These are phyloP conservation scores for Serendipita sp. DNA, from an alignment of 768 basidiomycete genomes.

Conservation along the genomic window DNA sequence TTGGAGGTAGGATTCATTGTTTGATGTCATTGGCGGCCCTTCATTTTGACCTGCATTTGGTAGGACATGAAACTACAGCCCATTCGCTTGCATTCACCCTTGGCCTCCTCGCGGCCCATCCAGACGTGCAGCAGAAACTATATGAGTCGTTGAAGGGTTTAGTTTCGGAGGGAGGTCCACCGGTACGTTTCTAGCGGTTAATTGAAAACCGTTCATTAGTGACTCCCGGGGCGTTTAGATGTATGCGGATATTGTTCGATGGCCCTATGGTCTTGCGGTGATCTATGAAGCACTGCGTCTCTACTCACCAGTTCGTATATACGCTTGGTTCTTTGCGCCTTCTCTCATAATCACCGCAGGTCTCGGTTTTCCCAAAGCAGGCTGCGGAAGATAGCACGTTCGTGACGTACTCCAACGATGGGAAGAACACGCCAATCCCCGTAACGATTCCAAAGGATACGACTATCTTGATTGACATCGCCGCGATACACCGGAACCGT, in stretches of 20 bases:
- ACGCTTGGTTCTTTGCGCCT: background rate
- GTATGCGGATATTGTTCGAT: background rate
- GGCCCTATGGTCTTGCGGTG: background rate
- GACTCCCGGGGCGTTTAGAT: background rate
- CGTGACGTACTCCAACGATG: conserved; percentile 10
- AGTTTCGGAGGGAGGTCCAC: background rate
- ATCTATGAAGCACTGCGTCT: background rate
- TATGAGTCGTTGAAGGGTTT: background rate
- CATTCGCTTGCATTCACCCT: conserved; percentile 15
- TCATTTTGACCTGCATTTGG: background rate
- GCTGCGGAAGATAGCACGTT: conserved; percentile 16
- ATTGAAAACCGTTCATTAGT: no score
- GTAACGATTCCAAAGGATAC: conserved; percentile 2
- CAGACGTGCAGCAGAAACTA: conserved; percentile 13
- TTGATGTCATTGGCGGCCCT: background rate
- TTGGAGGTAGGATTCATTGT: background rate
- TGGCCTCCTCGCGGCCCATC: conserved; percentile 16
- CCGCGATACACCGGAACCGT: conserved; percentile 9
- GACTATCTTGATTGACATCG: background rate
- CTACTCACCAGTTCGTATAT: background rate
- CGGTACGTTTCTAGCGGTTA: background rate
- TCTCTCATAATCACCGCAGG: background rate
- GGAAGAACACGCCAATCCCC: background rate
- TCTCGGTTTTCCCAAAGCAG: conserved; percentile 16
- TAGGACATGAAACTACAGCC: conserved; percentile 15